Conservation (phyloP, 805 yeast species). For the Ogataea haglerorum region DNA sequence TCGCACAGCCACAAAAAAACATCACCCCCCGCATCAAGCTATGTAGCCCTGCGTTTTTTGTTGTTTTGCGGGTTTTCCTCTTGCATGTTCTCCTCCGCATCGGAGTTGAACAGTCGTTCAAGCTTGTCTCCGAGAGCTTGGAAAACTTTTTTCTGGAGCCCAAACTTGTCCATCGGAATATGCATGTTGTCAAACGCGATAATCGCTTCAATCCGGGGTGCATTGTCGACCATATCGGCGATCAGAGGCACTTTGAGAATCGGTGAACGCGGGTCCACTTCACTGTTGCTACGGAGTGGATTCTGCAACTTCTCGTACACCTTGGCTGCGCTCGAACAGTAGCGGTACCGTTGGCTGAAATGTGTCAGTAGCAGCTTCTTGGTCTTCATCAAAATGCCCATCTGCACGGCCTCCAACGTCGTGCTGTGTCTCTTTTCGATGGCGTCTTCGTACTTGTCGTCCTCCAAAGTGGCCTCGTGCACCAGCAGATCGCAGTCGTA, state of each 20-base stretch:
- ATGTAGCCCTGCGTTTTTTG: conserved; percentile 9
- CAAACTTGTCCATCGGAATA: conserved; percentile 43
- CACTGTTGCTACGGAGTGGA: conserved; percentile 20
- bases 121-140: conserved; percentile 29
- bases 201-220: conserved; percentile 29
- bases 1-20: conserved; percentile 2
- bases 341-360: conserved; percentile 85
- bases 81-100: conserved; percentile 16
- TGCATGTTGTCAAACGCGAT: conserved; percentile 70
- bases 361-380: conserved; percentile 76
- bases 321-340: conserved; percentile 33
- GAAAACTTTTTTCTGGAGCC: conserved; percentile 29
- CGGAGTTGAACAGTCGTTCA: conserved; percentile 26
- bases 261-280: conserved; percentile 20
- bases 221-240: conserved; percentile 23
- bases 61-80: neutral
- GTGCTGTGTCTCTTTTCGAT: conserved; percentile 81
- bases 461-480: conserved; percentile 92
- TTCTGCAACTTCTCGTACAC: conserved; percentile 24
- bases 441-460: conserved; percentile 75
- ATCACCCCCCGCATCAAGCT: neutral
- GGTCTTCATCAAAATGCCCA: conserved; percentile 70
- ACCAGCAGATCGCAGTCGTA: conserved; percentile 65
- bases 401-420: conserved; percentile 75
- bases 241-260: conserved; percentile 21